Evolutionary conservation across 129 eudicot genomes (phyloP).

Genomic region (Mikania micrantha): DNA sequence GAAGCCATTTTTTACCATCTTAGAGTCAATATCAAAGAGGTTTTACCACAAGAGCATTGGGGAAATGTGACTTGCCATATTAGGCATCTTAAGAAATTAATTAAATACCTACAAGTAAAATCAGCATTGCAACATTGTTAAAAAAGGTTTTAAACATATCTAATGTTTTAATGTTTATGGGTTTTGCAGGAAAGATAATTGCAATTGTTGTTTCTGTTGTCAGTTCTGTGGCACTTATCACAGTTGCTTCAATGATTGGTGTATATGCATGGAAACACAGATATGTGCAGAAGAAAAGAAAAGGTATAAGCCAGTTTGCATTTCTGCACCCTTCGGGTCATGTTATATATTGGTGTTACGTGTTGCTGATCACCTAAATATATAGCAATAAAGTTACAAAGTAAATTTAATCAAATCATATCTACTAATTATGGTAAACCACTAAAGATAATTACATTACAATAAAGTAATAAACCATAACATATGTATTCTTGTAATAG

Average conservation of each 20-base stretch:
- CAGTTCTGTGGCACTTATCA: constrained; percentile 46
- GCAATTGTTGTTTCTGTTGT: constrained; percentile 40
- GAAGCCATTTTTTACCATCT: background rate
- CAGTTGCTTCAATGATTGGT: constrained; percentile 38
- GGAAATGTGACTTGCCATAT: background rate
- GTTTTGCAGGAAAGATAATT: constrained; percentile 41
- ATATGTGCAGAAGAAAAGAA: constrained; percentile 27
- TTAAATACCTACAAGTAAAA: background rate
- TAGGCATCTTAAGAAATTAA: background rate
- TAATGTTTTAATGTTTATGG: background rate
- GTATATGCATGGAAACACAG: constrained; percentile 41
- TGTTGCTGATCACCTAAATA: no score
- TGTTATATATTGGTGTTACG: no score
- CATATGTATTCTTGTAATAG: no score
- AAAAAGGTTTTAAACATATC: background rate
- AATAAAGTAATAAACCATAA: no score
- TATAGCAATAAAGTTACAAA: no score
- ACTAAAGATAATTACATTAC: no score
- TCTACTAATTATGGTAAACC: no score
- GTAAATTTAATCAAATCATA: no score
- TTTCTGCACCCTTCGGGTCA: background rate
- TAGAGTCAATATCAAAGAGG: no score
- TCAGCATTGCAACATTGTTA: background rate
- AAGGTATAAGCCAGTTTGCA: background rate
- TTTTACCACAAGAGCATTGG: background rate